phyloP scores from a whole-genome alignment of 2,329 filamentous ascomycete species.

The Diaporthe batatas region DNA sequence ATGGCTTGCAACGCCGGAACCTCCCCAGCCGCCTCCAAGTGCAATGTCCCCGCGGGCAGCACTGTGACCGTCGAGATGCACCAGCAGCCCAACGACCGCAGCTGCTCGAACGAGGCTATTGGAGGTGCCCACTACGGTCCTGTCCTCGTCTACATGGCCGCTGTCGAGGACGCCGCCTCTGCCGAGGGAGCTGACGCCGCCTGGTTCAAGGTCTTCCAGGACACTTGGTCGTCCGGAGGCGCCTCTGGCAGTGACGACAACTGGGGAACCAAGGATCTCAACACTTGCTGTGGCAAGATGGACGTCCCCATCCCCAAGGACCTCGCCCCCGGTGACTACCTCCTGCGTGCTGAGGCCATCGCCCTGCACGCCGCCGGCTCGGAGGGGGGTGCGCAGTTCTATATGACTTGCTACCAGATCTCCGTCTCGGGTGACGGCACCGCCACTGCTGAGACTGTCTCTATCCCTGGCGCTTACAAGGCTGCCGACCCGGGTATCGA shows the following conservation, averaged over 20 bases:
- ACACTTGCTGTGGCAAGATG: constrained; percentile 54
- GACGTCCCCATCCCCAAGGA: constrained; percentile 53
- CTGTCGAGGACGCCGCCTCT: constrained; percentile 59
- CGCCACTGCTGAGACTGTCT: constrained; percentile 50
- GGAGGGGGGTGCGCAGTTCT: constrained; percentile 53
- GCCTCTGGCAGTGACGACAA: constrained; percentile 57
- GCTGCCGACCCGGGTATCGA: constrained; percentile 60
- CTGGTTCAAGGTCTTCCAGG: constrained; percentile 66
- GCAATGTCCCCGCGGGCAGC: constrained; percentile 60
- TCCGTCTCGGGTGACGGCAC: constrained; percentile 49
- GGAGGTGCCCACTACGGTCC: constrained; percentile 67
- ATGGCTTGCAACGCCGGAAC: constrained; percentile 61
- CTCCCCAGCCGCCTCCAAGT: constrained; percentile 55
- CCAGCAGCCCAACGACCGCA: constrained; percentile 57
- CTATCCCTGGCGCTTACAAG: constrained; percentile 60
- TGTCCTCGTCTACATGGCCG: constrained; percentile 62
- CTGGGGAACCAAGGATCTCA: constrained; percentile 61
- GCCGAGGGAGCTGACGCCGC: constrained; percentile 49
- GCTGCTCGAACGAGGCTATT: constrained; percentile 60
- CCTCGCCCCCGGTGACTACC: constrained; percentile 55
- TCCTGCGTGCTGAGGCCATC: constrained; percentile 63
- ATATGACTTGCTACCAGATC: constrained; percentile 57
- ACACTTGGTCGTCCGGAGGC: constrained; percentile 55
- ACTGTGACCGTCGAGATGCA: constrained; percentile 69
- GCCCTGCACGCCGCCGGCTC: constrained; percentile 59